Conservation (phyloP, 129 eudicot genomes). For the Arctium minus region DNA sequence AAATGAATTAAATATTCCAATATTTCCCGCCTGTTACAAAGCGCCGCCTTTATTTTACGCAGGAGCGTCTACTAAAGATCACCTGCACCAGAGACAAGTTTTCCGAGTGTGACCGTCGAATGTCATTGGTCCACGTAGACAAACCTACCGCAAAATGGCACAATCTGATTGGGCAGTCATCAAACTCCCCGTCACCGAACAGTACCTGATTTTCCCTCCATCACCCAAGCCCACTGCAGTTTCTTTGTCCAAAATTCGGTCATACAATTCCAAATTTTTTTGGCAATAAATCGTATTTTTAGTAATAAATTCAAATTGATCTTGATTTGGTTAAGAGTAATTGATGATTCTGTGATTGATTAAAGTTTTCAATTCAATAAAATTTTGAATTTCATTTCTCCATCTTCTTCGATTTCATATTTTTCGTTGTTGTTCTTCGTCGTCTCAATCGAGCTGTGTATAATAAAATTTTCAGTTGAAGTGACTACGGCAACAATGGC, state of each 20-base stretch:
- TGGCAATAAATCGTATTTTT: constrained; percentile 3
- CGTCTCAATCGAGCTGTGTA: not conserved
- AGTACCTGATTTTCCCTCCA: not conserved
- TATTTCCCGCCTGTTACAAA: constrained; percentile 3
- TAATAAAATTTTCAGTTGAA: not conserved
- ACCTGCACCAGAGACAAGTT: not conserved
- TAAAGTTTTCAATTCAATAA: not conserved
- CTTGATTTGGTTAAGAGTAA: not conserved
- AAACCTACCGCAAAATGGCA: not conserved
- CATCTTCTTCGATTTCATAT: not conserved
- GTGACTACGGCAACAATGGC: not conserved
- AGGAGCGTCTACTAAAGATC: constrained; percentile 15
- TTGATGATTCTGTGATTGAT: constrained; percentile 11
- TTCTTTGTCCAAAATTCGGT: constrained; percentile 3
- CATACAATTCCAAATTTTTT: constrained; percentile 2
- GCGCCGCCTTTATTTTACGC: not conserved
- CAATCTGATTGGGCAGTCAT: not conserved
- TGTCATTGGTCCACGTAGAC: not conserved
- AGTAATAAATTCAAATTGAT: constrained; percentile 15
- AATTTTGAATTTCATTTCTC: not conserved
- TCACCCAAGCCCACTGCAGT: not conserved
- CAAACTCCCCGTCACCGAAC: not conserved
- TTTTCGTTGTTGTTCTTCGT: not conserved
- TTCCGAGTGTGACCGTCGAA: not conserved
- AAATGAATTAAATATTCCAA: not conserved